Base-by-base conservation (phyloP, 139 green algal genomes). In the Volvox reticuliferus region DNA sequence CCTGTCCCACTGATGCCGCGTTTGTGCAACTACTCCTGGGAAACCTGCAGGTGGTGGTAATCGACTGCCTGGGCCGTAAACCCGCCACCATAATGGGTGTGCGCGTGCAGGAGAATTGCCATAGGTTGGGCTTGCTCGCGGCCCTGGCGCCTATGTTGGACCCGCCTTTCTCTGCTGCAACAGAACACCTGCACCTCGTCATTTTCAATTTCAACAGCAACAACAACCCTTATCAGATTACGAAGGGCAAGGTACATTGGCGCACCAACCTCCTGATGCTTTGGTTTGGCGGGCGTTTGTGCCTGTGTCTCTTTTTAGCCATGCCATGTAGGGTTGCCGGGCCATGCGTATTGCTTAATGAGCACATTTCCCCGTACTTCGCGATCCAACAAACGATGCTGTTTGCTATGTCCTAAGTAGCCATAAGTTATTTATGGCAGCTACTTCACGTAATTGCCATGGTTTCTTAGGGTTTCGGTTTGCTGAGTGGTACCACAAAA, bases 31-130 rank as follows among this genome's bases (percentile, higher is more conserved):
- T 22, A 24, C 68, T 6, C 67, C 33, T 63, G 5, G 5, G 44
- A 55, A 1, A 28, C 20, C 22, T 22, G 24, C 61, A 88, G 78
- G 37, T 92, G 33, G 30, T 92, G 0, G 88, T 86, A n/a, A 30
- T 76, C n/a, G 55, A 86, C 68, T 83, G 84, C 78, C 55, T 89
- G 65, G 75, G 75, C 61, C 86, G 75, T 62, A 28, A 30, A 28
- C 75, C 9, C 20, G 75, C 86, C 35, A 79, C 73, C 75, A 28
- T 76, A n/a, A 67, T 85, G 65, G 86, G 86, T 26, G 86, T 91
- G 32, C 36, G 16, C 21, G 12, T 85, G 32, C 22, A 26, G 16
- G 22, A 30, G 19, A 62, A 61, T 21, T 26, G 12, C 86, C 65
- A 44, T 28, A 26, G 50, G 30, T 26, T 16, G 14, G 20, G 84